A percentile compares a stretch with the other conserved stretches of the same genome.
These are phyloP conservation scores for Creolimax fragrantissima DNA, from an alignment of 78 protist genomes.

Conservation along the genomic window DNA sequence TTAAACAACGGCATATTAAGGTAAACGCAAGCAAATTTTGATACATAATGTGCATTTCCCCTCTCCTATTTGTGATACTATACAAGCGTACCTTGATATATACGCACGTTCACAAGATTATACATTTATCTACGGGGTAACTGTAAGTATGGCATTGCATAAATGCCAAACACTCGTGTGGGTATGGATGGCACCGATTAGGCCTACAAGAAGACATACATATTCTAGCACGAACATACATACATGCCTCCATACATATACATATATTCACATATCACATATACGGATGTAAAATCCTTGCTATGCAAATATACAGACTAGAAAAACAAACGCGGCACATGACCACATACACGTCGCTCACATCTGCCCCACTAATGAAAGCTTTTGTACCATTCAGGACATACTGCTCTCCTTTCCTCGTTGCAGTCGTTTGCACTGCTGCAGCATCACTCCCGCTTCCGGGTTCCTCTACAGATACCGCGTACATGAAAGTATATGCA, in stretches of 20 bases:
- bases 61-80: no score
- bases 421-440: constrained; percentile 57
- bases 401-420: constrained; percentile 54
- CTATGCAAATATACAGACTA: constrained; percentile 10
- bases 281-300: no score
- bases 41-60: no score
- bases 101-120: no score
- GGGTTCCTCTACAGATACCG: constrained; percentile 57
- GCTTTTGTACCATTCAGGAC: constrained; percentile 76
- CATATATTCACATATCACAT: background rate
- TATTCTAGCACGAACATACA: no score
- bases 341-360: constrained; percentile 65
- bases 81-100: no score
- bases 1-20: background rate
- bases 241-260: no score
- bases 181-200: no score
- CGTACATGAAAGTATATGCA: background rate
- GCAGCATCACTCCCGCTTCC: constrained; percentile 82
- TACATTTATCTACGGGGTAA: no score
- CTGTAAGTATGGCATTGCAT: no score
- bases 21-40: background rate
- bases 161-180: no score
- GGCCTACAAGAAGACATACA: no score
- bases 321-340: constrained; percentile 77
- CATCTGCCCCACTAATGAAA: constrained; percentile 87